Evolutionary conservation across 2,329 filamentous ascomycete genomes (phyloP), one percentile per base, ranked within the genome.

Genomic region (Pezicula rhizophila): DNA sequence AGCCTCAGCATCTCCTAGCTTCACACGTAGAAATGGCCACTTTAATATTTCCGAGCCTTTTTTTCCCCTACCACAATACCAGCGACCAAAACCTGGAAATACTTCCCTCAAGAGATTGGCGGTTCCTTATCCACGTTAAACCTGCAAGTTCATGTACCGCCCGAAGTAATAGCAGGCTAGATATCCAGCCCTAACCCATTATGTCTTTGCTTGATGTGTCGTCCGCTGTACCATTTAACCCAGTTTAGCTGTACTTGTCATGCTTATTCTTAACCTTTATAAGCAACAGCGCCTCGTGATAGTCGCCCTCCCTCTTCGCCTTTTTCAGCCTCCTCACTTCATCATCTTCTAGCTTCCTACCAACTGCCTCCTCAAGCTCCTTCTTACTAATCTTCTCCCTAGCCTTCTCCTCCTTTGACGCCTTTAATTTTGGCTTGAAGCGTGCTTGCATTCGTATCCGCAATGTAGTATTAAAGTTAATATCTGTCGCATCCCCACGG

Each of bases 221-320:
- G 8, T 31, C 12, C 18, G 3, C 14, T 38, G 12, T 38, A 15
- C 14, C 14, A 20, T 14, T 17, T 31, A 28, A 28, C 25, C 40
- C 14, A 8, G 18, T 15, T 75, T 64, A 77, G 44, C 74, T 72
- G 54, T 76, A 96, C 67, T 95, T 95, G 70, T 96, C 90, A 69
- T 95, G 91, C 71, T 95, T 96, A 48, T 83, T 84, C 73, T 96
- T 96, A 26, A 93, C 85, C 68, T 92, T 93, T 48, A 96, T 74
- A 69, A 95, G 84, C 56, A 97, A 69, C 61, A 96, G 69, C 58
- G 80, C 80, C 70, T 97, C 91, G 65, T 96, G 87, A 65, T 93
- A 96, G 65, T 92, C 84, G 0, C 93, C 93, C 59, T 96, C 87
- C 59, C 82, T 79, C 64, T 88, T 79, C 31, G 93, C 90, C 68